These are phyloP conservation scores for Pelargonium citronellum DNA, from an alignment of 441 rosid species.

Conservation along the genomic window DNA sequence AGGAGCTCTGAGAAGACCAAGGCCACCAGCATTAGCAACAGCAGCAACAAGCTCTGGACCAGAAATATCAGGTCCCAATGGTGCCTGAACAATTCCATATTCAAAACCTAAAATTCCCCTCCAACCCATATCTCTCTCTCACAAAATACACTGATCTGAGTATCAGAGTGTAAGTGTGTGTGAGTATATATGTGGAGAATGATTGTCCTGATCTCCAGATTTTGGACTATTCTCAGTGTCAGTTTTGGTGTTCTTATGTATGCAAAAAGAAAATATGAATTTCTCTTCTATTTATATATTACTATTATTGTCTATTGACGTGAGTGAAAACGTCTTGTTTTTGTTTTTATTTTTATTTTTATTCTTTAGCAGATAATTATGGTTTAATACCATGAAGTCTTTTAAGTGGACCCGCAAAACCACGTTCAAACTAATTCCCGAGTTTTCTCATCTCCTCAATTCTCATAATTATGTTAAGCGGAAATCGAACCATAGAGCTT, in stretches of 20 bases:
- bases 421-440: no score
- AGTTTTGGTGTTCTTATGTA: not conserved
- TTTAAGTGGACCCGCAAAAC: no score
- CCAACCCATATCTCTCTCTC: constrained; percentile 47
- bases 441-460: no score
- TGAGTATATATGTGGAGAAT: not conserved
- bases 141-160: not conserved
- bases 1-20: constrained; percentile 77
- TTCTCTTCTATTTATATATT: not conserved
- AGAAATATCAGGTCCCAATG: constrained; percentile 81
- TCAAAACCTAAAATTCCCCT: constrained; percentile 77
- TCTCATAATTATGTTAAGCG: no score
- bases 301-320: no score
- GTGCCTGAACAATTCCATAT: constrained; percentile 70
- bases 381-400: no score
- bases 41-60: constrained; percentile 88
- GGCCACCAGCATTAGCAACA: constrained; percentile 76
- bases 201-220: not conserved
- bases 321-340: no score
- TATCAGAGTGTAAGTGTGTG: not conserved
- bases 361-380: no score
- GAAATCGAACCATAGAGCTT: no score
- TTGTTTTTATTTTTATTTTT: no score
- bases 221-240: no score
- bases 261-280: not conserved